Evolutionary conservation across 768 basidiomycete species (phyloP).

Genomic region (Porpolomopsis calyptriformis): DNA sequence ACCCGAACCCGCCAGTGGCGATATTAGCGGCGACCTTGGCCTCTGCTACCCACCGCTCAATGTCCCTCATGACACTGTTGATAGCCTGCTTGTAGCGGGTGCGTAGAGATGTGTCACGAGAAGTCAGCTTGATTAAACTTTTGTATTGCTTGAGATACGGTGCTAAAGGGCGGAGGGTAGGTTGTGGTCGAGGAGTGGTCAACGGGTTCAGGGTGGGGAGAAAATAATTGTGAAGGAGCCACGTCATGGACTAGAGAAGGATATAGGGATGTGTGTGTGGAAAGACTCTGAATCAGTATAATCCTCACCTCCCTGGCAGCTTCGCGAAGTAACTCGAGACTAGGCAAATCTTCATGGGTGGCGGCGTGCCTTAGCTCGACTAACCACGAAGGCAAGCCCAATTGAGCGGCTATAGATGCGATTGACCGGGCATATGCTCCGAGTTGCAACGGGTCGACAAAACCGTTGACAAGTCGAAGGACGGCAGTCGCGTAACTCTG

Average conservation of each 20-base stretch:
- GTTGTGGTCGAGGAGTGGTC: conserved; percentile 21
- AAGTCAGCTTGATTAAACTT: conserved; percentile 44
- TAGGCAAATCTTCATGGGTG: conserved; percentile 92
- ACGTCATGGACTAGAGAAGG: conserved; percentile 54
- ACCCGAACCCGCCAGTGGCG: conserved; percentile 36
- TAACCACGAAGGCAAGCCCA: conserved; percentile 62
- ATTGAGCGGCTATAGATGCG: background rate
- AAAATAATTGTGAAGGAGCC: conserved; percentile 82
- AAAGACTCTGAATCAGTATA: conserved; percentile 3
- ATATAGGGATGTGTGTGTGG: conserved; percentile 6
- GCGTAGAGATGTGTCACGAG: conserved; percentile 54
- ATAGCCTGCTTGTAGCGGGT: conserved; percentile 41
- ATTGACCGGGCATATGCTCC: background rate
- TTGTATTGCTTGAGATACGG: conserved; percentile 74
- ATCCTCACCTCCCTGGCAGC: conserved; percentile 55
- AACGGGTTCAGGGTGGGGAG: conserved; percentile 60
- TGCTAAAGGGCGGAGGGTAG: conserved; percentile 41
- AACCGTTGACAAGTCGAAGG: conserved; percentile 84
- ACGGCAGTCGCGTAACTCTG: conserved; percentile 75
- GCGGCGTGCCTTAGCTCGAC: conserved; percentile 92
- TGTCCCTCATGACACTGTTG: conserved; percentile 39
- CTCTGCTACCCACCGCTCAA: conserved; percentile 76
- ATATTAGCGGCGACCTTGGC: conserved; percentile 51
- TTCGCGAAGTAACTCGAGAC: conserved; percentile 66
- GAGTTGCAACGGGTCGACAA: conserved; percentile 35